These are phyloP conservation scores for Metschnikowia kofuensis DNA, from an alignment of 805 yeast species.

Conservation along the genomic window DNA sequence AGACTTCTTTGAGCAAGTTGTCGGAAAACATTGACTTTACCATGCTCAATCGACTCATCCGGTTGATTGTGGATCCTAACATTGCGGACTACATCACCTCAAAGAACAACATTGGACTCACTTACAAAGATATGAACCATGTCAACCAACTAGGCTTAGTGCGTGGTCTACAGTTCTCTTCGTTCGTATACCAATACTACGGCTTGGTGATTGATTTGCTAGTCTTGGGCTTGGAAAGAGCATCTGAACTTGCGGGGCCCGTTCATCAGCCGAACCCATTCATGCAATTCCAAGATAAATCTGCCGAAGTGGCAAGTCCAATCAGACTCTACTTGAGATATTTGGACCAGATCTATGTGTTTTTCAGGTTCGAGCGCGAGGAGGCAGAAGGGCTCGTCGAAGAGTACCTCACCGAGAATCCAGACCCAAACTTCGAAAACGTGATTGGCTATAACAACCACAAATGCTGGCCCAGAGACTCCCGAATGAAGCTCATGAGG, in stretches of 20 bases:
- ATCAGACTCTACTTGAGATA: conserved; percentile 79
- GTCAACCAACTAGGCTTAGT: conserved; percentile 84
- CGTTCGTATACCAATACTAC: conserved; percentile 87
- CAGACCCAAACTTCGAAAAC: conserved; percentile 89
- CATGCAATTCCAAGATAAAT: conserved; percentile 60
- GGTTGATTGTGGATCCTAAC: conserved; percentile 82
- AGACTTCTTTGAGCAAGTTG: conserved; percentile 64
- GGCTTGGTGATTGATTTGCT: conserved; percentile 82
- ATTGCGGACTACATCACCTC: conserved; percentile 94
- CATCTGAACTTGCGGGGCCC: conserved; percentile 82
- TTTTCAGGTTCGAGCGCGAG: conserved; percentile 69
- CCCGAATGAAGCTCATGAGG: conserved; percentile 85
- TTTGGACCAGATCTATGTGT: conserved; percentile 74
- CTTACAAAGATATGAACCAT: conserved; percentile 94
- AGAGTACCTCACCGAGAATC: conserved; percentile 77
- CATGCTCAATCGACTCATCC: conserved; percentile 71
- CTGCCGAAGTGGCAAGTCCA: conserved; percentile 67
- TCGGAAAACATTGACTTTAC: conserved; percentile 89
- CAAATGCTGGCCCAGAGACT: conserved; percentile 92
- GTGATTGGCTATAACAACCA: conserved; percentile 83
- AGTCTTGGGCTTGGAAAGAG: conserved; percentile 82
- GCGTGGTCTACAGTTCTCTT: conserved; percentile 86
- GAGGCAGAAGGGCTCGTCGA: conserved; percentile 75
- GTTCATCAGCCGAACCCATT: conserved; percentile 71
- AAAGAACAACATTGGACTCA: conserved; percentile 75